A percentile compares a stretch with the other conserved stretches of the same genome.
phyloP scores from a whole-genome alignment of 2,329 filamentous ascomycete species.

The Trematosphaeria pertusa region DNA sequence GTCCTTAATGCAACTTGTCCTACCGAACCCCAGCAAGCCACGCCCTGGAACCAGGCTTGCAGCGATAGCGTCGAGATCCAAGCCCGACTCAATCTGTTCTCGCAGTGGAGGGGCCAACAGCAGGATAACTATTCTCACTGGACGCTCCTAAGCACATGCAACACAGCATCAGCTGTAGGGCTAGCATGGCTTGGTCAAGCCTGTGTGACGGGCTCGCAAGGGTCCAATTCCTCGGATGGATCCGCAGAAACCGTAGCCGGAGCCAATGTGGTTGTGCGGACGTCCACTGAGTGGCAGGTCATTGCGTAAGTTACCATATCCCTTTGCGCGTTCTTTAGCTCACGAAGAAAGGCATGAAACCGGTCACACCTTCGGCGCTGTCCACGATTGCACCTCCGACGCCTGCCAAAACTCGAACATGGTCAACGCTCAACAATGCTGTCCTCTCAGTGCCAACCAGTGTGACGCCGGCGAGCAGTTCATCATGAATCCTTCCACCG shows the following conservation, averaged over 20 bases:
- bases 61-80: slow-evolving; percentile 68
- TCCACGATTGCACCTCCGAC: slow-evolving; percentile 83
- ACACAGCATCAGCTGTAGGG: slow-evolving; percentile 83
- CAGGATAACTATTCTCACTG: slow-evolving; percentile 88
- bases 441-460: slow-evolving; percentile 70
- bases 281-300: slow-evolving; percentile 88
- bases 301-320: slow-evolving; percentile 65
- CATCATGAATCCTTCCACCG: slow-evolving; percentile 96
- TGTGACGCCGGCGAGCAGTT: slow-evolving; percentile 82
- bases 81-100: slow-evolving; percentile 85
- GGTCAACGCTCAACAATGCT: slow-evolving; percentile 74
- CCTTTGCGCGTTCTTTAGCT: not conserved
- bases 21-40: slow-evolving; percentile 67
- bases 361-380: slow-evolving; percentile 93
- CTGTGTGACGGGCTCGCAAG: slow-evolving; percentile 68
- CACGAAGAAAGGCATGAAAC: slow-evolving; percentile 70
- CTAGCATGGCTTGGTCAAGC: slow-evolving; percentile 92
- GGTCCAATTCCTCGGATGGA: slow-evolving; percentile 48
- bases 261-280: slow-evolving; percentile 88
- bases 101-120: slow-evolving; percentile 80
- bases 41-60: slow-evolving; percentile 87
- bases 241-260: slow-evolving; percentile 77
- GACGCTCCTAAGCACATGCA: slow-evolving; percentile 84
- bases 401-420: slow-evolving; percentile 70
- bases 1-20: slow-evolving; percentile 80